Percentiles rank a stretch among this genome's conserved stretches.
These are phyloP conservation scores for Corinectria fuckeliana DNA, from an alignment of 2,329 filamentous ascomycete genomes.

Conservation along the genomic window DNA sequence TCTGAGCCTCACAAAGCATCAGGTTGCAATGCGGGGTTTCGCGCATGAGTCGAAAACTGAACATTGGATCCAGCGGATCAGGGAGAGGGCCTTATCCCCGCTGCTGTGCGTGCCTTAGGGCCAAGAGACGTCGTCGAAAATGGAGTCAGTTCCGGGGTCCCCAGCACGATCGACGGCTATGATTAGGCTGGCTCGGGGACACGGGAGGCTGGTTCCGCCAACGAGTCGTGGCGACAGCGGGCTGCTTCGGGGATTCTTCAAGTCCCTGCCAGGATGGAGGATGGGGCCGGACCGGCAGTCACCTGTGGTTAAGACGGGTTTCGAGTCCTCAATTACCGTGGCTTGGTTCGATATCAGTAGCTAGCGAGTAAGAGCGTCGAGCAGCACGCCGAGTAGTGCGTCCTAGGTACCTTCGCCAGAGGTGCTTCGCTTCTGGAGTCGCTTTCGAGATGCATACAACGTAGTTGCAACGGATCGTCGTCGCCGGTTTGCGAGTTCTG, in stretches of 20 bases:
- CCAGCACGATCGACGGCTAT: constrained; percentile 13
- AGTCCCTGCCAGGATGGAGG: background rate
- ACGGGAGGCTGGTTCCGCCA: constrained; percentile 5
- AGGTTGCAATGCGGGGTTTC: background rate
- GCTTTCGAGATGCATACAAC: no score
- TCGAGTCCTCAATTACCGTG: background rate
- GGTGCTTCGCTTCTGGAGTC: no score
- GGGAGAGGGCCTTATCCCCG: background rate
- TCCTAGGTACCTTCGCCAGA: background rate
- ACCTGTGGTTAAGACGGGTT: background rate
- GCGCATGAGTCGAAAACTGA: background rate
- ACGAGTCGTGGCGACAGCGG: constrained; percentile 6
- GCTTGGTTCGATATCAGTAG: background rate
- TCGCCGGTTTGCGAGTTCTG: background rate
- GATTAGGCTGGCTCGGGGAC: background rate
- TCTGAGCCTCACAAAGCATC: background rate
- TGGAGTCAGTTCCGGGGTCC: constrained; percentile 22
- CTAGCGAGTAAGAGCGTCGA: background rate
- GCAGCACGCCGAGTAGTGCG: background rate
- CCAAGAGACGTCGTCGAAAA: constrained; percentile 27
- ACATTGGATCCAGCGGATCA: background rate
- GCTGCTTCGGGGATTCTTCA: background rate
- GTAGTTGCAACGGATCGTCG: background rate
- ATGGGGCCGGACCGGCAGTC: background rate
- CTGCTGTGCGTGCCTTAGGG: background rate